These are phyloP conservation scores for Fusarium tupiense DNA, from an alignment of 2,329 filamentous ascomycete genomes.

Conservation along the genomic window DNA sequence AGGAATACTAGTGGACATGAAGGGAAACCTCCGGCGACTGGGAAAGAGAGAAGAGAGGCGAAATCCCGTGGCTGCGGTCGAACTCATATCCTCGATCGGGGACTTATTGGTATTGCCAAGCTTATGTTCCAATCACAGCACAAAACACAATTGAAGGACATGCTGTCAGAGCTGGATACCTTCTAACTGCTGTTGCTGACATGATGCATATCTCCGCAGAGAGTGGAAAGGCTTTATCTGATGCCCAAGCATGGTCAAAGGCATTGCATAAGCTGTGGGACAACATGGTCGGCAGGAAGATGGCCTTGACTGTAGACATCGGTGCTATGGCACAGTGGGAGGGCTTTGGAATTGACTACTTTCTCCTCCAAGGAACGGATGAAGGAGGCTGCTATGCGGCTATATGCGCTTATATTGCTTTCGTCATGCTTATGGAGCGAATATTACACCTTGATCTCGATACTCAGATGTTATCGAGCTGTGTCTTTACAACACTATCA, in stretches of 20 bases:
- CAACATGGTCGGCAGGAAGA: slow-evolving; percentile 66
- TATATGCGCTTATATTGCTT: slow-evolving; percentile 48
- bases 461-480: slow-evolving; percentile 68
- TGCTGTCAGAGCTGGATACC: slow-evolving; percentile 68
- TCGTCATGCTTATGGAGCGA: slow-evolving; percentile 69
- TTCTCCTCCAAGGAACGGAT: slow-evolving; percentile 18
- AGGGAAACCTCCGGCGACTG: slow-evolving; percentile 62
- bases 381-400: slow-evolving; percentile 27
- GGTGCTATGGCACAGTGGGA: slow-evolving; percentile 55
- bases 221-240: slow-evolving; percentile 36
- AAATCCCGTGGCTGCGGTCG: slow-evolving; percentile 58
- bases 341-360: slow-evolving; percentile 32
- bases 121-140: slow-evolving; percentile 63
- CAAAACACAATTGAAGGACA: slow-evolving; percentile 58
- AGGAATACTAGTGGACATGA: slow-evolving; percentile 60
- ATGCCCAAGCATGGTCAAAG: slow-evolving; percentile 41
- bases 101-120: slow-evolving; percentile 63
- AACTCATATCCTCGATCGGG: slow-evolving; percentile 56
- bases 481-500: slow-evolving; percentile 68
- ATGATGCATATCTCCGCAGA: slow-evolving; percentile 47
- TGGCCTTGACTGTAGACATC: slow-evolving; percentile 70
- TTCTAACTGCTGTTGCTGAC: slow-evolving; percentile 67
- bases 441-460: slow-evolving; percentile 64
- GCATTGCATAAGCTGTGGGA: slow-evolving; percentile 62
- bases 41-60: slow-evolving; percentile 61